Conservation (phyloP, 1,284 basidiomycete genomes). For the Ganoderma lingzhi region DNA sequence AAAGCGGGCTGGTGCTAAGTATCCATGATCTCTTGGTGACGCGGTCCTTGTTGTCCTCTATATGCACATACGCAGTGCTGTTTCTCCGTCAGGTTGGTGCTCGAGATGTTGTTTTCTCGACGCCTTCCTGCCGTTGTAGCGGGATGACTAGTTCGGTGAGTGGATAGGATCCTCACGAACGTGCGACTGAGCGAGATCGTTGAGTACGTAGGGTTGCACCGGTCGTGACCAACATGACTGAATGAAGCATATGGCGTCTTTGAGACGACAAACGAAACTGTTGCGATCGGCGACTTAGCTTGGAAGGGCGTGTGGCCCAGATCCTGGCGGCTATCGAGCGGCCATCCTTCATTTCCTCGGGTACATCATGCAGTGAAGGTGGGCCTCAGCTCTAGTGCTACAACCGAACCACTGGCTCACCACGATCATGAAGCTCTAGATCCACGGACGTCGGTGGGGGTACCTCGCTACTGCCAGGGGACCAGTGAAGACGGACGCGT, state of each 20-base stretch:
- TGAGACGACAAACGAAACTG: slow-evolving; percentile 3
- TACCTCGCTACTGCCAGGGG: slow-evolving; percentile 12
- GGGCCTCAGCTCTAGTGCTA: not conserved
- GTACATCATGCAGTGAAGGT: not conserved
- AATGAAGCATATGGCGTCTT: not conserved
- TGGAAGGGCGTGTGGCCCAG: not conserved
- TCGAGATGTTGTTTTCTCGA: not conserved
- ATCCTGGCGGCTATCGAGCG: slow-evolving; percentile 4
- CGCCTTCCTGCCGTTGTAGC: not conserved
- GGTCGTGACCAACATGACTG: not conserved
- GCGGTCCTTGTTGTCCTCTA: not conserved
- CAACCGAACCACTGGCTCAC: not conserved
- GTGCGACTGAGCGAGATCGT: slow-evolving; percentile 22
- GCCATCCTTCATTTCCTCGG: slow-evolving; percentile 14
- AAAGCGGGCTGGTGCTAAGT: not conserved
- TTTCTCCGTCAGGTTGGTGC: not conserved
- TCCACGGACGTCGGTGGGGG: not conserved
- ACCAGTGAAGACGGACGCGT: slow-evolving; percentile 2
- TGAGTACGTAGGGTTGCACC: not conserved
- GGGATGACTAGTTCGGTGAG: not conserved
- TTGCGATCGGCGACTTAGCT: slow-evolving; percentile 15
- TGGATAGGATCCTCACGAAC: slow-evolving; percentile 22
- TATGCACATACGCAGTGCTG: not conserved
- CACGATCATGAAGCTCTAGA: slow-evolving; percentile 8
- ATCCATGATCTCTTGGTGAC: slow-evolving; percentile 17